Evolutionary conservation across 1,139 yeast species (phyloP).

Genomic region (Yamadazyma aaseri): DNA sequence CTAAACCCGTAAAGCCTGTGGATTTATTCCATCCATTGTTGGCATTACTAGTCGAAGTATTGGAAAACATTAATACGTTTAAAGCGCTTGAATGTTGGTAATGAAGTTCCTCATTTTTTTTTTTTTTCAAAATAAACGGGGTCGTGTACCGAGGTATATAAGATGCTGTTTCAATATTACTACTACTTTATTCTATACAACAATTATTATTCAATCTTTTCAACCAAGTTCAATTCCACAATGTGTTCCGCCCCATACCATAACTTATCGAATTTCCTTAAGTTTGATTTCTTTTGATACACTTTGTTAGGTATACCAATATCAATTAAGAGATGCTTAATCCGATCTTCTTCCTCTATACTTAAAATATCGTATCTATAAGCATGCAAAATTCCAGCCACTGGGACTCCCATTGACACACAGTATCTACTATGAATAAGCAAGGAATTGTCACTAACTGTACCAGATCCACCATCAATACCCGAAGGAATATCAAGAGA

Average conservation of each 20-base stretch:
- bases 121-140: neutral
- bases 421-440: constrained; percentile 48
- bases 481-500: constrained; percentile 86
- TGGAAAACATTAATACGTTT: constrained; percentile 7
- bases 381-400: constrained; percentile 63
- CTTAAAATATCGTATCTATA: constrained; percentile 44
- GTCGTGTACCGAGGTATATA: too few relatives aligned
- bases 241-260: constrained; percentile 42
- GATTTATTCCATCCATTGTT: constrained; percentile 13
- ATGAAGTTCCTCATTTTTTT: neutral
- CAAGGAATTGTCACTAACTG: constrained; percentile 34
- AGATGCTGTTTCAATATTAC: too few relatives aligned
- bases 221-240: constrained; percentile 14
- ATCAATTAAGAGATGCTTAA: constrained; percentile 60
- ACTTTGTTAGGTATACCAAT: constrained; percentile 65
- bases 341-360: constrained; percentile 27
- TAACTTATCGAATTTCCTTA: constrained; percentile 44
- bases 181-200: neutral
- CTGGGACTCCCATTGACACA: constrained; percentile 72
- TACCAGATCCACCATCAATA: constrained; percentile 81
- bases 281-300: constrained; percentile 37
- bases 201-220: constrained; percentile 5
- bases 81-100: neutral
- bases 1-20: constrained; percentile 23
- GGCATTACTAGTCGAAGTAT: constrained; percentile 6